Percentiles rank a stretch among this genome's conserved stretches.
Conservation (phyloP, 2,329 filamentous ascomycete species). For the Beauveria pseudobassiana region DNA sequence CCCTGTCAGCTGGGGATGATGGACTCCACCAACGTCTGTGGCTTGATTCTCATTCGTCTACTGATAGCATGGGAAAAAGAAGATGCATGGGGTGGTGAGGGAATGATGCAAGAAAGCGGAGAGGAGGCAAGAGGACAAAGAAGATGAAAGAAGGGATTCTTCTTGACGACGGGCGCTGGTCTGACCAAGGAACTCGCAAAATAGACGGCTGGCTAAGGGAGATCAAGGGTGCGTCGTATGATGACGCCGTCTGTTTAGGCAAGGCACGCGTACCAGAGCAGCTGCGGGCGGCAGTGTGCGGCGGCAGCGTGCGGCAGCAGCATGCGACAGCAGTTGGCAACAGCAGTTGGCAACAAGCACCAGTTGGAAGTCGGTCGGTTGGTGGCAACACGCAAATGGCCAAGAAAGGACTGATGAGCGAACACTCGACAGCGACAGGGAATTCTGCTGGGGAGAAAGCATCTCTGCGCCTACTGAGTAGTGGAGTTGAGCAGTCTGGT, state of each 20-base stretch:
- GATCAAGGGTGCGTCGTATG: not conserved
- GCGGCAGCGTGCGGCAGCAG: not conserved
- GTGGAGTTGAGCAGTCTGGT: not conserved
- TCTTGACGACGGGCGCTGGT: not conserved
- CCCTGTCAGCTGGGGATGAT: slow-evolving; percentile 4
- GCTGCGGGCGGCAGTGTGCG: not conserved
- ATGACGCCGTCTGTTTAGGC: slow-evolving; percentile 1
- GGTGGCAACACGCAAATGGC: not conserved
- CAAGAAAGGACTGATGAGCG: not conserved
- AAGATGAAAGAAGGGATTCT: not conserved
- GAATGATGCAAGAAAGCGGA: not conserved
- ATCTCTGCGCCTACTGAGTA: not conserved
- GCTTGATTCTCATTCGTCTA: not conserved
- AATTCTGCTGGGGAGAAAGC: not conserved
- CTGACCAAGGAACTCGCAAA: not conserved
- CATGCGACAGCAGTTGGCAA: too few species aligned
- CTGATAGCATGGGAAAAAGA: not conserved
- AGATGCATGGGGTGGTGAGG: not conserved
- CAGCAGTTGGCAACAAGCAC: not conserved
- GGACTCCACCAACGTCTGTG: not conserved
- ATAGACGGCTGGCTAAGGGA: not conserved
- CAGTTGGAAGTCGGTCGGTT: not conserved
- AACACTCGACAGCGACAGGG: not conserved
- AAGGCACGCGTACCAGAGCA: not conserved
- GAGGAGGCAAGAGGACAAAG: not conserved